Base-by-base conservation (phyloP, 1,284 basidiomycete genomes). In the Trichosporon coremiiforme region DNA sequence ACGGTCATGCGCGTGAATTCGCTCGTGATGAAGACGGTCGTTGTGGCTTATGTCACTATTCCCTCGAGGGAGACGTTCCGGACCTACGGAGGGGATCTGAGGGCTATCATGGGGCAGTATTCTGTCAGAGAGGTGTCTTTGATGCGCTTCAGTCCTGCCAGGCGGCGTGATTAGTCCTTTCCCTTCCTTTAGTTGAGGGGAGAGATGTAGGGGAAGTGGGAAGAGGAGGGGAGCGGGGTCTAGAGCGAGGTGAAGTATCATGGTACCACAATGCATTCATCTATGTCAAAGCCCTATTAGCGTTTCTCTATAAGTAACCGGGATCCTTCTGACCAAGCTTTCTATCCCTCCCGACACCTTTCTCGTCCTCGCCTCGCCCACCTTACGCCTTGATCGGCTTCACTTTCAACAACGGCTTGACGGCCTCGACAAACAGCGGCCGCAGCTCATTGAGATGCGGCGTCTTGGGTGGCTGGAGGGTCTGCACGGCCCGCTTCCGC, bases 1-100 rank as follows among this genome's bases (percentile, higher is more conserved):
- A 99, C 97, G 1, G 88, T 98, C 71, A 99, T 98, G 80, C 90
- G 97, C 29, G 96, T 99, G 20, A 98, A 98, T 82, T 91, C 92
- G 0, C 94, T 98, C 81, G 97, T 99, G 1, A 94, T 95, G 85
- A 99, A 99, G 88, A 97, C 94, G 0, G 87, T 97, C 8, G 87
- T 97, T 63, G 81, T 97, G n/a, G 87, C 90, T 22, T 95, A 97
- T 75, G 91, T 98, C 64, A 94, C 92, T 0, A 95, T 97, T 57
- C 95, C 95, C 0, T 86, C 91, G 0, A 84, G 85, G 36, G 86
- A 87, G 8, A 86, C 89, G 47, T 77, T 92, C 31, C 82, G 89
- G 1, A 66, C 80, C 9, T 80, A 85, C 6, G 74, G 29, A 57
- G 74, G 75, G 35, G 88, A 90, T 1, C 90, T 93, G n/a, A 89